Base-by-base conservation (phyloP, 257 asterid genomes). In the Thymus mandschuricus region DNA sequence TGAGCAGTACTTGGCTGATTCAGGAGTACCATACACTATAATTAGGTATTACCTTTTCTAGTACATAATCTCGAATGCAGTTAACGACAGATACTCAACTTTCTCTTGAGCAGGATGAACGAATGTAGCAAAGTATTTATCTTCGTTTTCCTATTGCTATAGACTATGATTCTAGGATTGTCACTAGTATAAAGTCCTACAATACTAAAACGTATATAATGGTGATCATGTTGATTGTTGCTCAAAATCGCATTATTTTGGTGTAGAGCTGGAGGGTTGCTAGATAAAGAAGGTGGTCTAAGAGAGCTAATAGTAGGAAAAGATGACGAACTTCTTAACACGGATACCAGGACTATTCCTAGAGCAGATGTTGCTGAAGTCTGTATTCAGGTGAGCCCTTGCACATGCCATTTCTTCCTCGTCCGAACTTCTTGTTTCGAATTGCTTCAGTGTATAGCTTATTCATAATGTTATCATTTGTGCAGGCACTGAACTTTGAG, bases 361-460 rank as follows among this genome's bases (percentile, higher is more conserved):
- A 83, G 98, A 54, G 81, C 96, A 44, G 99, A 91, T 75, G 96
- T 94, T 75, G 98, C 99, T 1, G 98, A 94, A 88, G 96, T 87
- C 64, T 86, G 88, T 81, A 71, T 94, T 77, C 99, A 89, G 97
- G 97, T 91, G 67, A 64, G 33, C 38, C 49, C 68, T 60, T 9
- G 15, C 43, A 27, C 4, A n/a, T 6, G 5, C 3, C 29, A 12
- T 13, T 33, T 13, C 13, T 10, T 76, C 65, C 52, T 15, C 44
- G 41, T 40, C 62, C 33, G 29, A 60, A 10, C 50, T 60, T 27
- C 29, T 75, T 51, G 31, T 10, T 28, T 27, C 35, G 0, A 2
- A 27, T 21, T 21, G 40, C 68, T 59, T 38, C 45, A 27, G 40
- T 41, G 50, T n/a, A 60, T 31, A 11, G 48, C 64, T 48, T 58